Evolutionary conservation across 2,329 filamentous ascomycete genomes (phyloP), one percentile per base, ranked within the genome.

Genomic region (Akanthomyces dipterigenus): DNA sequence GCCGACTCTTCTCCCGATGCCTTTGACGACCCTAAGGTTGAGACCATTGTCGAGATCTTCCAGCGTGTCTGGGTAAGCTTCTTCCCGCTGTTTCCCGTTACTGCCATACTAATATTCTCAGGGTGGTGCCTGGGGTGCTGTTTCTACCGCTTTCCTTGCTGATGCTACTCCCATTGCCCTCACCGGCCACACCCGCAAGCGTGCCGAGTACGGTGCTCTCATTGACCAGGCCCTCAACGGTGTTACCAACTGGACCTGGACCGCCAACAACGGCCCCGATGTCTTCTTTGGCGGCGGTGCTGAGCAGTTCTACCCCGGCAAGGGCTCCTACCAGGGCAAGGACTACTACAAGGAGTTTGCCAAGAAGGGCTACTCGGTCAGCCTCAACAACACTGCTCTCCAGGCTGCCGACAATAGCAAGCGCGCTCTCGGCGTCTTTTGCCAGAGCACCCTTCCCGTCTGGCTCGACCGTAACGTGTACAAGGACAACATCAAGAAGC

Each of bases 401-500:
- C 70, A 82, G 3, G 73, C 78, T 28, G 80, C 83, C 1, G 78
- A 83, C 54, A 84, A 82, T 69, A 77, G 77, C 60, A 79, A 85
- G 65, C 86, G 82, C 69, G 84, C 89, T 0, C 85, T 96, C 1
- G 91, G 91, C 38, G 86, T 96, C 68, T 96, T 95, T 78, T 87
- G 85, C 69, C 81, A 83, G 63, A 83, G 82, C 65, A 89, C 90
- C 75, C 82, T 96, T 71, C 88, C 89, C 46, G 90, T 91, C 69
- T 96, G 91, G 90, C 82, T 96, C 12, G 91, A 96, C 76, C 87
- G 91, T 66, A 93, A 95, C 68, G 80, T 96, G 65, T 95, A 90
- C 79, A 84, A 78, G 11, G 77, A 86, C 26, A 92, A 93, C 75
- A 77, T 93, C 26, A 77, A 80, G 66, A 79, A 74, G 50, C 80